phyloP scores from a whole-genome alignment of 805 yeast species.

The Brettanomyces custersianus region DNA sequence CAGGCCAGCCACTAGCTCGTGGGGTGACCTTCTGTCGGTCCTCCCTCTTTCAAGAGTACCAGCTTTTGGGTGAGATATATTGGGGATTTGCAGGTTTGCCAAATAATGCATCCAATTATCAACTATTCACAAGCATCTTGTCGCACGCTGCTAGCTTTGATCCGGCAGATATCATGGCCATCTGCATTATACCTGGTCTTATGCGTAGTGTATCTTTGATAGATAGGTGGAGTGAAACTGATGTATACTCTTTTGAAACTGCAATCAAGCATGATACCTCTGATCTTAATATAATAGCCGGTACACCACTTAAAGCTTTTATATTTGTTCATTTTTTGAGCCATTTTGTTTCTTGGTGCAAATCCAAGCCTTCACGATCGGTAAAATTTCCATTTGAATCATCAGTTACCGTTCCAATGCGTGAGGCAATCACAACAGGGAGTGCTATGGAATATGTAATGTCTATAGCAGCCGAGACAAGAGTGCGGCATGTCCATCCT shows the following conservation, averaged over 20 bases:
- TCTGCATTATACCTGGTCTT: conserved; percentile 59
- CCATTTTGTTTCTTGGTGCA: conserved; percentile 62
- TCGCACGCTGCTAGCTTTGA: conserved; percentile 12
- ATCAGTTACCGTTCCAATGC: conserved; percentile 48
- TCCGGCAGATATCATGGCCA: conserved; percentile 52
- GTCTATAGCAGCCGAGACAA: conserved; percentile 51
- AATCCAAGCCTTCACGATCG: conserved; percentile 33
- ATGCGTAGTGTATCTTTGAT: conserved; percentile 35
- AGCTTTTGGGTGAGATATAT: conserved; percentile 56
- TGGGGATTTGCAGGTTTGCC: conserved; percentile 35
- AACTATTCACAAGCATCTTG: not conserved
- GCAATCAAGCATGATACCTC: conserved; percentile 27
- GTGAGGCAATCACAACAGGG: conserved; percentile 38
- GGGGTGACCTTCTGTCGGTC: conserved; percentile 50
- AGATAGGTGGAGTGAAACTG: conserved; percentile 25
- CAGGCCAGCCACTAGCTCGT: conserved; percentile 36
- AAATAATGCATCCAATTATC: conserved; percentile 9
- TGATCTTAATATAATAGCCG: conserved; percentile 33
- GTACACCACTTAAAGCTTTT: conserved; percentile 40
- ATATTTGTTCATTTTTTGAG: conserved; percentile 45
- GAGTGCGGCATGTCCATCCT: conserved; percentile 10
- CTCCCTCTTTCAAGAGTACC: conserved; percentile 60
- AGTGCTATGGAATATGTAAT: conserved; percentile 58
- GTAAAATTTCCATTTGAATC: conserved; percentile 37
- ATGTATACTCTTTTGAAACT: conserved; percentile 30